Percentiles rank a stretch among this genome's conserved stretches.
phyloP scores from a whole-genome alignment of 2,329 filamentous ascomycete genomes.

The Exophiala sp. region DNA sequence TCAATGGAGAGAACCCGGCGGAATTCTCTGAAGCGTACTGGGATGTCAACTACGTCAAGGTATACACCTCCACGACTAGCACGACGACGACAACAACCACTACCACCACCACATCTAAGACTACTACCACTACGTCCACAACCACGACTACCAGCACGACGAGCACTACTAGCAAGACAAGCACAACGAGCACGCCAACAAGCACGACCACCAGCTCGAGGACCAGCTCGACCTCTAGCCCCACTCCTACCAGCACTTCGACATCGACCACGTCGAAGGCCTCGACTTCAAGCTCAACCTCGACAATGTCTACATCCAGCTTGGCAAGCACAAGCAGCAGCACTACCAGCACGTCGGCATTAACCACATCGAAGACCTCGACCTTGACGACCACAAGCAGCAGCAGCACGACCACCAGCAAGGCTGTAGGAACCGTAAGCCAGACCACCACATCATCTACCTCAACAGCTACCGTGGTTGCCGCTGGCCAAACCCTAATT shows the following conservation, averaged over 20 bases:
- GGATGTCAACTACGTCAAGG: constrained; percentile 66
- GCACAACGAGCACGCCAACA: not conserved
- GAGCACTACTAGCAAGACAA: not conserved
- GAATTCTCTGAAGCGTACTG: constrained; percentile 71
- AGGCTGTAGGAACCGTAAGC: too few species aligned
- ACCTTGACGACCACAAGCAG: not conserved
- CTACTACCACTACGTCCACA: constrained; percentile 11
- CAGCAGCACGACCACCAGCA: not conserved
- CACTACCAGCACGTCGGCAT: not conserved
- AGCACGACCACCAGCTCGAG: not conserved
- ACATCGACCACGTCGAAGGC: not conserved
- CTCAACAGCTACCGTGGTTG: too few species aligned
- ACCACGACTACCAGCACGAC: constrained; percentile 12
- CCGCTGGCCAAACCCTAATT: too few species aligned
- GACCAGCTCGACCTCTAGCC: not conserved
- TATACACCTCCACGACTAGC: constrained; percentile 45
- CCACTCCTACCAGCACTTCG: not conserved
- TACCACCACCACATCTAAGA: constrained; percentile 11
- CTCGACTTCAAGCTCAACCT: not conserved
- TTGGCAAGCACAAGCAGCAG: not conserved
- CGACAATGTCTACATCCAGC: not conserved
- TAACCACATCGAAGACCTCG: not conserved
- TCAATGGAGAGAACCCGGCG: constrained; percentile 63
- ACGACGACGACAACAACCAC: constrained; percentile 10
- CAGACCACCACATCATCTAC: too few species aligned